Percentiles rank a stretch among this genome's conserved stretches.
phyloP scores from a whole-genome alignment of 192 early-diverging fungal species.

The Piromyces finnis region DNA sequence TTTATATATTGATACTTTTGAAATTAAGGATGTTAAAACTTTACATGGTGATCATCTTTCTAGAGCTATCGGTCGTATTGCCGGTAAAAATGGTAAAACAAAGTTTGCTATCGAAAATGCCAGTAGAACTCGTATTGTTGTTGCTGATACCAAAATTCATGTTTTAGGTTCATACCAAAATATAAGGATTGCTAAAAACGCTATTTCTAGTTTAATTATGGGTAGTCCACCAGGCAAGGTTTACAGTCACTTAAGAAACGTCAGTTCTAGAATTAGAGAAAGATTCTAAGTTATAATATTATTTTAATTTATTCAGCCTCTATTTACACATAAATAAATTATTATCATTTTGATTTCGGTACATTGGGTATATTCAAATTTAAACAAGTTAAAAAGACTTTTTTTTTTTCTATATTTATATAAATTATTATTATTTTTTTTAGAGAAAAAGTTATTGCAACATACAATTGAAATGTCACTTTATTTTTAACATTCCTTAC shows the following conservation, averaged over 20 bases:
- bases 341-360: too few species aligned
- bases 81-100: slow-evolving; percentile 92
- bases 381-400: too few species aligned
- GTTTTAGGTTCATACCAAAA: slow-evolving; percentile 92
- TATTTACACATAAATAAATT: too few species aligned
- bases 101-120: slow-evolving; percentile 97
- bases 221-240: slow-evolving; percentile 95
- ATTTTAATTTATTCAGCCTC: too few species aligned
- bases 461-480: too few species aligned
- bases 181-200: slow-evolving; percentile 88
- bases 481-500: too few species aligned
- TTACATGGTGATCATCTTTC: slow-evolving; percentile 87
- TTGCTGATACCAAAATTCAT: slow-evolving; percentile 94
- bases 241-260: not conserved
- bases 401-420: too few species aligned
- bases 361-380: too few species aligned
- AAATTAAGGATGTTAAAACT: slow-evolving; percentile 95
- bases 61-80: slow-evolving; percentile 94
- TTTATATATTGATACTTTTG: slow-evolving; percentile 88
- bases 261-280: not conserved
- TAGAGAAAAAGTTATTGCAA: too few species aligned
- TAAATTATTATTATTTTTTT: too few species aligned
- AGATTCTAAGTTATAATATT: not conserved
- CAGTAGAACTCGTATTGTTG: slow-evolving; percentile 83
- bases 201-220: slow-evolving; percentile 75